A percentile compares a stretch with the other conserved stretches of the same genome.
Evolutionary conservation across 192 early-diverging fungal genomes (phyloP).

Genomic region (Backusella morwellensis): DNA sequence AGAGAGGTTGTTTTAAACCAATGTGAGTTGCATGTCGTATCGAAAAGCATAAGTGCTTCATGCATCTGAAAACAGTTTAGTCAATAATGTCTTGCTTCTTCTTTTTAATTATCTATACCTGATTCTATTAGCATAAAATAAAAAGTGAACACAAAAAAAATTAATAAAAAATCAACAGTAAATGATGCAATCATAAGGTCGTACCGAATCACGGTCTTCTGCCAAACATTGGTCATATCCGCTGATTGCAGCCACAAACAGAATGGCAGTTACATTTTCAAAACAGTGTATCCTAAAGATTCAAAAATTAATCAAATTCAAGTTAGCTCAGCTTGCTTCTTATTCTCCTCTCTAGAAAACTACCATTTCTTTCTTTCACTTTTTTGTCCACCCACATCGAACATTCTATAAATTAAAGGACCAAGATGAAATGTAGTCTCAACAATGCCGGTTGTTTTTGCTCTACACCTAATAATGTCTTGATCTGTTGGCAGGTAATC

Average conservation of each 20-base stretch:
- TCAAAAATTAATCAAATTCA: background rate
- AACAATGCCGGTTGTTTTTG: constrained; percentile 61
- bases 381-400: constrained; percentile 97
- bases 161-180: background rate
- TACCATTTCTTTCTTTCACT: constrained; percentile 96
- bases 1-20: constrained; percentile 61
- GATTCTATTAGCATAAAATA: constrained; percentile 14
- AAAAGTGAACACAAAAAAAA: background rate
- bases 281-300: constrained; percentile 41
- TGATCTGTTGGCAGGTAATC: constrained; percentile 56
- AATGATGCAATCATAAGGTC: constrained; percentile 18
- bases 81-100: background rate
- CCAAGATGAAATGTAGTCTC: constrained; percentile 57
- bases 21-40: constrained; percentile 59
- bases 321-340: background rate
- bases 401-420: constrained; percentile 70
- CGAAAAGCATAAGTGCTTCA: constrained; percentile 57
- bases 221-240: constrained; percentile 59
- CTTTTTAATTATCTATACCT: constrained; percentile 3
- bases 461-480: constrained; percentile 55
- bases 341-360: background rate
- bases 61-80: constrained; percentile 39
- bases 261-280: constrained; percentile 54
- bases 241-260: constrained; percentile 58
- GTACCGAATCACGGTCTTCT: constrained; percentile 42